Conservation (phyloP, 441 rosid genomes). For the Euphorbia schlechtendalii region DNA sequence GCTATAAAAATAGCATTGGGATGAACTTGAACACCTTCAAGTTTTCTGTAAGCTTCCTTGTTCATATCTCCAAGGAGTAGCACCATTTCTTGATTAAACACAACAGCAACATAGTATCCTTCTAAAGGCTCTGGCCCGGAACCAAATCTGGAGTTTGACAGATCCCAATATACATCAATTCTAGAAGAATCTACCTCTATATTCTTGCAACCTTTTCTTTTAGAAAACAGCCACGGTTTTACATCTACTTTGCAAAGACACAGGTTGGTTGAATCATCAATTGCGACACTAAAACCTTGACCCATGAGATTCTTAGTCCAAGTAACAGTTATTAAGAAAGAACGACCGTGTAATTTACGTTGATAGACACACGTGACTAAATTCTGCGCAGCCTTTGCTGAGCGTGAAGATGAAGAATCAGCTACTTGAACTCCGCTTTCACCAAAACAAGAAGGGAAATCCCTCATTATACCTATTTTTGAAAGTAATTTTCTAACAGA, state of each 20-base stretch:
- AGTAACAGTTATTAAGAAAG: slow-evolving; percentile 67
- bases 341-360: slow-evolving; percentile 45
- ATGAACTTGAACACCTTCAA: slow-evolving; percentile 31
- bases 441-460: slow-evolving; percentile 93
- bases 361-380: slow-evolving; percentile 71
- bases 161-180: slow-evolving; percentile 68
- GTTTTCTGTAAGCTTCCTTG: slow-evolving; percentile 70
- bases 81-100: slow-evolving; percentile 54
- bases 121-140: slow-evolving; percentile 73
- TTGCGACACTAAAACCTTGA: slow-evolving; percentile 65
- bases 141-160: slow-evolving; percentile 71
- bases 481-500: not conserved
- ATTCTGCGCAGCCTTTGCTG: slow-evolving; percentile 60
- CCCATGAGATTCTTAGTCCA: slow-evolving; percentile 89
- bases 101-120: slow-evolving; percentile 60
- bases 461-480: slow-evolving; percentile 49
- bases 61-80: slow-evolving; percentile 77
- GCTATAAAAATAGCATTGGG: slow-evolving; percentile 49
- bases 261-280: slow-evolving; percentile 56
- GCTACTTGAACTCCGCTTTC: slow-evolving; percentile 90
- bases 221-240: slow-evolving; percentile 88
- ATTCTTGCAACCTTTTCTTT: slow-evolving; percentile 75
- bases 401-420: slow-evolving; percentile 55
- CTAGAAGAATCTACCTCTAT: slow-evolving; percentile 51
- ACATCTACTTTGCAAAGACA: slow-evolving; percentile 75